Conservation (phyloP, 495 filamentous ascomycete species). For the Podospora sp. region DNA sequence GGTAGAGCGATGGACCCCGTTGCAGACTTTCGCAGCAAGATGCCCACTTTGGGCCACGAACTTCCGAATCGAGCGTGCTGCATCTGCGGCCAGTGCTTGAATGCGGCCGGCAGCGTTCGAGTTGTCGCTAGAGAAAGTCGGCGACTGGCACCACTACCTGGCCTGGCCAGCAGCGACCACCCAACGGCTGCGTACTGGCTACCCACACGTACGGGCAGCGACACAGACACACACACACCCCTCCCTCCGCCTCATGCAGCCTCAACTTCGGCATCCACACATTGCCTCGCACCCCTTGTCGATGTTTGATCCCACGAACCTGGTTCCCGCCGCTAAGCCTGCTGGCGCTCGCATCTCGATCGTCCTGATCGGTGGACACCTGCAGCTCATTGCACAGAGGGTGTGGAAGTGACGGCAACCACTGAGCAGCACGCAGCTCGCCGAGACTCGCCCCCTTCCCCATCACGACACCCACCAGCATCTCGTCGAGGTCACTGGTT, state of each 20-base stretch:
- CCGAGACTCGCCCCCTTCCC: not conserved
- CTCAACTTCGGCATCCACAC: not conserved
- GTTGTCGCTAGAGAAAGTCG: not conserved
- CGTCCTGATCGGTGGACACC: conserved; percentile 21
- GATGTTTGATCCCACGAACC: conserved; percentile 16
- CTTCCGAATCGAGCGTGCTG: conserved; percentile 20
- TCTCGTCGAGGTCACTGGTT: conserved; percentile 4
- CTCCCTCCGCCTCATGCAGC: conserved; percentile 9
- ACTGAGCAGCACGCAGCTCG: not conserved
- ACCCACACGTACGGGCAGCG: not conserved
- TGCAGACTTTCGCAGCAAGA: not conserved
- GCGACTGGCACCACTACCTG: not conserved
- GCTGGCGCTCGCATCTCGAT: conserved; percentile 12
- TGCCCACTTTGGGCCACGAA: conserved; percentile 1
- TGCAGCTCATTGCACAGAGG: conserved; percentile 10
- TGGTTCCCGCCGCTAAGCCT: conserved; percentile 17
- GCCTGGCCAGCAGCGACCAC: conserved; percentile 10
- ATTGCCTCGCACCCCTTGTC: not conserved
- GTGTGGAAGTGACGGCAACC: not conserved
- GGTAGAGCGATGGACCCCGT: not conserved
- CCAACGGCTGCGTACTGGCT: conserved; percentile 1
- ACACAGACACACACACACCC: not conserved
- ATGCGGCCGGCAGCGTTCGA: conserved; percentile 6
- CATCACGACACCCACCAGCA: conserved; percentile 5
- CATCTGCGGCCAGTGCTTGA: conserved; percentile 17